Evolutionary conservation across 2,329 filamentous ascomycete species (phyloP).

Genomic region (Pseudofabraea citricarpa): DNA sequence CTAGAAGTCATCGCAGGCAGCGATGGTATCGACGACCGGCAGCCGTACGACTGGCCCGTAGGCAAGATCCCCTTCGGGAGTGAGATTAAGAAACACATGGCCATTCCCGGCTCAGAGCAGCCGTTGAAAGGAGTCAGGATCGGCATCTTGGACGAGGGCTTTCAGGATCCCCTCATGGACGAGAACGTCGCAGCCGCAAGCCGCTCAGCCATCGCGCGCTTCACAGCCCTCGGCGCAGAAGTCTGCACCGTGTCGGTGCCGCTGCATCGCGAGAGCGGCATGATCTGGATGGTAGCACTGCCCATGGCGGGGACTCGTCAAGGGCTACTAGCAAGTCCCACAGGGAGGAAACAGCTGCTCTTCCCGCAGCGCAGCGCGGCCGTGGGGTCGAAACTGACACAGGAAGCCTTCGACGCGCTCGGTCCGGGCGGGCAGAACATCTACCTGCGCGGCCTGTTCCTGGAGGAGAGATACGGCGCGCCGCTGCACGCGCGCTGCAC

Average conservation of each 20-base stretch:
- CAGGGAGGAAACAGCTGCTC: constrained; percentile 40
- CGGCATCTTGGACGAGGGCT: constrained; percentile 41
- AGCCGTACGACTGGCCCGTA: constrained; percentile 28
- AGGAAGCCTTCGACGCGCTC: constrained; percentile 44
- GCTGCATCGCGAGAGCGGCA: constrained; percentile 39
- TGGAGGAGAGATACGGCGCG: constrained; percentile 37
- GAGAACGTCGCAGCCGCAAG: constrained; percentile 29
- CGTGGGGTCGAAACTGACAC: constrained; percentile 42
- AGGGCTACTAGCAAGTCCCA: constrained; percentile 37
- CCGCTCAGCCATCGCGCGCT: constrained; percentile 32
- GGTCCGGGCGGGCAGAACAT: constrained; percentile 51
- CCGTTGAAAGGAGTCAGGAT: constrained; percentile 31
- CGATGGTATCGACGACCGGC: constrained; percentile 43
- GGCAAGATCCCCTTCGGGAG: constrained; percentile 19
- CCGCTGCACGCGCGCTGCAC: constrained; percentile 41
- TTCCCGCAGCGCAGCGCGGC: constrained; percentile 11
- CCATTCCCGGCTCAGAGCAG: constrained; percentile 7
- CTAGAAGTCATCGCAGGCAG: constrained; percentile 42
- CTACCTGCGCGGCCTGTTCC: constrained; percentile 46
- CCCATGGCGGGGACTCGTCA: constrained; percentile 36
- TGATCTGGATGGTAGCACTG: constrained; percentile 47
- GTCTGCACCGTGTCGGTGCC: constrained; percentile 47
- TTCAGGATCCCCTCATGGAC: constrained; percentile 37
- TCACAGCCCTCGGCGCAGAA: constrained; percentile 41
- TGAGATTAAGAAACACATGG: constrained; percentile 12